Conservation (phyloP, 2,329 filamentous ascomycete genomes). For the Diaporthe ampelina region DNA sequence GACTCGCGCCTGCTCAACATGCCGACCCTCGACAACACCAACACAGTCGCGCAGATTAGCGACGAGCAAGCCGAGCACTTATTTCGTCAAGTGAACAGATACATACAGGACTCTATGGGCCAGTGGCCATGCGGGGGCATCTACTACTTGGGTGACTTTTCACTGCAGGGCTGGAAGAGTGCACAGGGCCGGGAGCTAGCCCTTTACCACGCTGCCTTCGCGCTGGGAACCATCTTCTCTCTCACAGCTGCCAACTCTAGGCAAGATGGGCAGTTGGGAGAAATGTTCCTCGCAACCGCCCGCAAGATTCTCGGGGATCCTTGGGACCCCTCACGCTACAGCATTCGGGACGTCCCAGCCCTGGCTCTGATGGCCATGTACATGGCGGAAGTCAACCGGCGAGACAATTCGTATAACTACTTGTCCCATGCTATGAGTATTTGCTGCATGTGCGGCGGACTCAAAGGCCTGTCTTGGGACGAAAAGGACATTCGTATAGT, state of each 20-base stretch:
- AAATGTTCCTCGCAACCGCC: conserved; percentile 61
- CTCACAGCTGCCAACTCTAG: conserved; percentile 49
- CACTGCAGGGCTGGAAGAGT: conserved; percentile 40
- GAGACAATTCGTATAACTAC: conserved; percentile 63
- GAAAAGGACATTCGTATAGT: conserved; percentile 62
- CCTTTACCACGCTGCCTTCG: conserved; percentile 62
- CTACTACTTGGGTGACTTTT: conserved; percentile 58
- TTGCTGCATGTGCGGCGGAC: conserved; percentile 63
- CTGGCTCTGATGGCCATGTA: conserved; percentile 64
- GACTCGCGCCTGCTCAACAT: conserved; percentile 59
- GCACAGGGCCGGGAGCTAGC: conserved; percentile 53
- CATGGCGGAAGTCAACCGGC: conserved; percentile 62
- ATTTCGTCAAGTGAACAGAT: conserved; percentile 57
- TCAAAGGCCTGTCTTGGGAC: conserved; percentile 57
- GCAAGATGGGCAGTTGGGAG: conserved; percentile 53
- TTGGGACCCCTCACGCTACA: conserved; percentile 58
- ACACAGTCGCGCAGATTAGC: neutral
- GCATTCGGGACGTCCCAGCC: conserved; percentile 59
- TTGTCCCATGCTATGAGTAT: conserved; percentile 63
- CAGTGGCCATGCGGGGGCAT: conserved; percentile 60
- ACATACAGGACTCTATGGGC: conserved; percentile 61
- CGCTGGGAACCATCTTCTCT: conserved; percentile 53
- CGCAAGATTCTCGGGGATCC: conserved; percentile 61
- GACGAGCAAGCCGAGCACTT: conserved; percentile 54
- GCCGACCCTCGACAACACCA: conserved; percentile 38